Evolutionary conservation across 345 rosid species (phyloP).

Genomic region (Firmiana major): DNA sequence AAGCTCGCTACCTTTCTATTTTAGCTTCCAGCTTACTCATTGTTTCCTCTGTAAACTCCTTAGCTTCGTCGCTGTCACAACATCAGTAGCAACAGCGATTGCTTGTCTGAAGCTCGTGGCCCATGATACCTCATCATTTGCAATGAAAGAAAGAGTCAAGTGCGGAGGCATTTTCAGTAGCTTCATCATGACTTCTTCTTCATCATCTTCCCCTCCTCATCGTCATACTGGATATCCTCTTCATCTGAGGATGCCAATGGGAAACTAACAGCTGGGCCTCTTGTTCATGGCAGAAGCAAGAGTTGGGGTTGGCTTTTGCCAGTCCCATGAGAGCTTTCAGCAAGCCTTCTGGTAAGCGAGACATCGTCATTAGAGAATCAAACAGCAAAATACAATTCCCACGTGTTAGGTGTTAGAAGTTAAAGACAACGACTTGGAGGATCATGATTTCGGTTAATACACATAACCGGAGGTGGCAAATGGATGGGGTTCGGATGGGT

Average conservation of each 20-base stretch:
- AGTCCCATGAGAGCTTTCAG: slow-evolving; percentile 93
- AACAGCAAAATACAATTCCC: slow-evolving; percentile 37
- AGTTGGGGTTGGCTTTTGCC: slow-evolving; percentile 91
- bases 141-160: slow-evolving; percentile 69
- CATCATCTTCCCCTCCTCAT: slow-evolving; percentile 73
- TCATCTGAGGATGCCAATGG: slow-evolving; percentile 46
- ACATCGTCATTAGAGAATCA: slow-evolving; percentile 30
- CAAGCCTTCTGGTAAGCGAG: slow-evolving; percentile 49
- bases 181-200: slow-evolving; percentile 70
- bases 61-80: no score
- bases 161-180: slow-evolving; percentile 98
- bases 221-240: slow-evolving; percentile 67
- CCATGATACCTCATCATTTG: slow-evolving; percentile 19
- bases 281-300: slow-evolving; percentile 37
- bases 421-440: slow-evolving; percentile 14
- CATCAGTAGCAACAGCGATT: no score
- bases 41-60: no score
- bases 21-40: no score
- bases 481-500: no score
- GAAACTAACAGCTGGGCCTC: slow-evolving; percentile 31
- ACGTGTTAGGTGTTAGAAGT: slow-evolving; percentile 57
- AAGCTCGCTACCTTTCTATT: no score
- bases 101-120: no score
- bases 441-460: slow-evolving; percentile 3
- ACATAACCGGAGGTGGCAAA: no score